phyloP scores from a whole-genome alignment of 208 protist species.

The Trypanosomatidae sp. region DNA sequence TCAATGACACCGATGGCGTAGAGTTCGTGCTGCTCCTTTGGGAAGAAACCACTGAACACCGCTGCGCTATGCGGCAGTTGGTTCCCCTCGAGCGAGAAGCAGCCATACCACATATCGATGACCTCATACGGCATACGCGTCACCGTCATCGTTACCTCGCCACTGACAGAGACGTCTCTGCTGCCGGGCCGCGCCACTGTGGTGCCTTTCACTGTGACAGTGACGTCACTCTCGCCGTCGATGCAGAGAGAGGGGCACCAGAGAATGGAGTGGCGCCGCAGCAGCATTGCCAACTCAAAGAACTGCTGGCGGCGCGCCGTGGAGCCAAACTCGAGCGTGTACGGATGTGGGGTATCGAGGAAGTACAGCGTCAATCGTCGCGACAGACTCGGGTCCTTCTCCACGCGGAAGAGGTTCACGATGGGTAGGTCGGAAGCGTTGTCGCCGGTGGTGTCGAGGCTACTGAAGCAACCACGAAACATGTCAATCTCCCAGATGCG shows the following conservation, averaged over 20 bases:
- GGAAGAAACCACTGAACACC: slow-evolving; percentile 69
- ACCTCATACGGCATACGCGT: slow-evolving; percentile 81
- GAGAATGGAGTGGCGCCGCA: slow-evolving; percentile 66
- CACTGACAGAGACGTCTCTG: slow-evolving; percentile 23
- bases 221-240: slow-evolving; percentile 53
- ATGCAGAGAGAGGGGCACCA: slow-evolving; percentile 74
- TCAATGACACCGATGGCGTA: slow-evolving; percentile 73
- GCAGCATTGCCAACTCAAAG: slow-evolving; percentile 69
- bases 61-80: slow-evolving; percentile 47
- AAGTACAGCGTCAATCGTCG: slow-evolving; percentile 65
- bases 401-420: slow-evolving; percentile 66
- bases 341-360: slow-evolving; percentile 69
- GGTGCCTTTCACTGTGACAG: slow-evolving; percentile 66
- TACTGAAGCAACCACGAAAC: slow-evolving; percentile 47
- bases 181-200: slow-evolving; percentile 54
- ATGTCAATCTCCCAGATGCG: slow-evolving; percentile 78
- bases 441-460: slow-evolving; percentile 48
- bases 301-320: slow-evolving; percentile 55
- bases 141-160: slow-evolving; percentile 59
- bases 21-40: slow-evolving; percentile 63
- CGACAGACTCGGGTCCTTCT: slow-evolving; percentile 43
- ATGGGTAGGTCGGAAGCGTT: slow-evolving; percentile 47
- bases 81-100: slow-evolving; percentile 62
- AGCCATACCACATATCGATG: slow-evolving; percentile 79
- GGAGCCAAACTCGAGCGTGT: slow-evolving; percentile 66